Conservation (phyloP, 768 basidiomycete species). For the Termitomyces sp. region DNA sequence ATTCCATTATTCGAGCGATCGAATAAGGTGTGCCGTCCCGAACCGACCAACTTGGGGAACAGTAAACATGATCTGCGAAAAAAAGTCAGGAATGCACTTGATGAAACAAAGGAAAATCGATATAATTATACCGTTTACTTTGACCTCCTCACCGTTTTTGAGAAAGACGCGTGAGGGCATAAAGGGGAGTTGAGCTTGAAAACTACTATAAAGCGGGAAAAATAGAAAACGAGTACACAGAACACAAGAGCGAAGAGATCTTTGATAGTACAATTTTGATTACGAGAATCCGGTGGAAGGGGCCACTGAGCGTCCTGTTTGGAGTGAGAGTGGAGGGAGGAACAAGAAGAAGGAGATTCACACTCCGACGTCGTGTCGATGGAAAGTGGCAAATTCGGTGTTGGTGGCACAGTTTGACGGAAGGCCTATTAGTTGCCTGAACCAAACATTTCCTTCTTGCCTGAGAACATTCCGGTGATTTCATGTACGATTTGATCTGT, state of each 20-base stretch:
- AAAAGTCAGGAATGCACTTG: constrained; percentile 20
- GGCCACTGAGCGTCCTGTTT: constrained; percentile 21
- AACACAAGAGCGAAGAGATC: constrained; percentile 17
- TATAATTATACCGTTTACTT: constrained; percentile 72
- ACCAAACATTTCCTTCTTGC: constrained; percentile 8
- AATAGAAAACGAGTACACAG: constrained; percentile 23
- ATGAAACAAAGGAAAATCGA: constrained; percentile 14
- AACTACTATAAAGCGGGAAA: constrained; percentile 26
- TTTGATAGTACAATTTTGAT: constrained; percentile 16
- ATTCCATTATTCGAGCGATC: constrained; percentile 95
- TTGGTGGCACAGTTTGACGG: constrained; percentile 13
- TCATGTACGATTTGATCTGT: background rate
- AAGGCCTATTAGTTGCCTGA: constrained; percentile 11
- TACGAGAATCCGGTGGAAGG: constrained; percentile 18
- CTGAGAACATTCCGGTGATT: constrained; percentile 10
- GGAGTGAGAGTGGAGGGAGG: constrained; percentile 35
- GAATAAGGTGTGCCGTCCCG: constrained; percentile 95
- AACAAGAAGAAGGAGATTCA: constrained; percentile 34
- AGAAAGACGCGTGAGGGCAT: constrained; percentile 57
- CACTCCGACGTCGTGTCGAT: constrained; percentile 34
- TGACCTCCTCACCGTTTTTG: constrained; percentile 82
- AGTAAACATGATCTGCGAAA: constrained; percentile 91
- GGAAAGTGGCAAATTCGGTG: constrained; percentile 8
- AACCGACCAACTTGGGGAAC: constrained; percentile 88
- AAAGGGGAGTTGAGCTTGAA: constrained; percentile 27